Evolutionary conservation across 352 stramenopile genomes (phyloP).

Genomic region (Thraustochytrium striatum): DNA sequence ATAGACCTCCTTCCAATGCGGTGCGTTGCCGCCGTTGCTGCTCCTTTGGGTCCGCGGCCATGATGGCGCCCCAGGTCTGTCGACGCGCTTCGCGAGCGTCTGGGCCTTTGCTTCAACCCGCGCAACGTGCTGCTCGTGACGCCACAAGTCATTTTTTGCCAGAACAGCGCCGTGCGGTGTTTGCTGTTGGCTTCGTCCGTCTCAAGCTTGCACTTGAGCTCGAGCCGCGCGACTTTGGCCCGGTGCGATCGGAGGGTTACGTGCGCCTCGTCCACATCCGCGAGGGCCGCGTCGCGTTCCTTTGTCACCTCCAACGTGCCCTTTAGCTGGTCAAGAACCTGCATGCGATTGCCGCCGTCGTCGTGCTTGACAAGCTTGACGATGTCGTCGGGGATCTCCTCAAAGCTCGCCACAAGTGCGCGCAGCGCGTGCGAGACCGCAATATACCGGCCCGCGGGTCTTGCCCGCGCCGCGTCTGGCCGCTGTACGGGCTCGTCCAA

Average conservation of each 20-base stretch:
- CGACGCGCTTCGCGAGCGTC: background rate
- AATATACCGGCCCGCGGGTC: too few species aligned
- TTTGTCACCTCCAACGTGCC: background rate
- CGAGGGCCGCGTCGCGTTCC: background rate
- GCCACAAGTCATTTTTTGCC: constrained; percentile 25
- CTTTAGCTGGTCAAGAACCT: constrained; percentile 7
- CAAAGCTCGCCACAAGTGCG: background rate
- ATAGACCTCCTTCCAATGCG: background rate
- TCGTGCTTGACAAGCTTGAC: constrained; percentile 15
- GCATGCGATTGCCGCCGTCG: constrained; percentile 24
- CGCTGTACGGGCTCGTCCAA: too few species aligned
- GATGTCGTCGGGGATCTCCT: constrained; percentile 29
- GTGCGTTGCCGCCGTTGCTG: background rate
- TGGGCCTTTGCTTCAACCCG: background rate
- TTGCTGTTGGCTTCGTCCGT: background rate
- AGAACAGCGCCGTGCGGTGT: background rate
- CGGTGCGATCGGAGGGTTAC: constrained; percentile 6
- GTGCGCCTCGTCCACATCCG: background rate
- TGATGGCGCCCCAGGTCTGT: constrained; percentile 4
- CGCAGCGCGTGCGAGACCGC: too few species aligned
- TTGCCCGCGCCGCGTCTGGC: too few species aligned
- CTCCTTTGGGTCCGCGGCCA: background rate
- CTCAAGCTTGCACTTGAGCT: background rate
- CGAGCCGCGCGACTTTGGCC: background rate
- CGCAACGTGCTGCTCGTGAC: background rate